These are phyloP conservation scores for Vachellia collinsii DNA, from an alignment of 306 rosid species.

Conservation along the genomic window DNA sequence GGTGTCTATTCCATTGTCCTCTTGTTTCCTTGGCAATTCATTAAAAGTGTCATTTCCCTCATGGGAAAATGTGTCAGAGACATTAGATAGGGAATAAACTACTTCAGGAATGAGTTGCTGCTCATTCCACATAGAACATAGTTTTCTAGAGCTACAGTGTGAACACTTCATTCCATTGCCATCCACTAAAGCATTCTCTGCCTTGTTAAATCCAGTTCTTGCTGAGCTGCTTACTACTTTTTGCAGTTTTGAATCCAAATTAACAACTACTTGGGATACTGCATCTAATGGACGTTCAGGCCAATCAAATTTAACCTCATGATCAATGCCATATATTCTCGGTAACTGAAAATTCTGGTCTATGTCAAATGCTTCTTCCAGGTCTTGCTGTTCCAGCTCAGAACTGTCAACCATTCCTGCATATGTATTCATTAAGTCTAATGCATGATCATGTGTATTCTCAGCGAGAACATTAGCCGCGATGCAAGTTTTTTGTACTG, in stretches of 20 bases:
- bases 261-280: slow-evolving; percentile 49
- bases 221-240: slow-evolving; percentile 71
- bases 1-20: slow-evolving; percentile 21
- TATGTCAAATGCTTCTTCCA: slow-evolving; percentile 39
- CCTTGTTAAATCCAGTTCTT: slow-evolving; percentile 54
- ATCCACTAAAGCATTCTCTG: slow-evolving; percentile 45
- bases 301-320: slow-evolving; percentile 69
- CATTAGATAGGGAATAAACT: slow-evolving; percentile 49
- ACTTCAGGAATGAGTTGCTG: slow-evolving; percentile 47
- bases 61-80: slow-evolving; percentile 49
- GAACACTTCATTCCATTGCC: slow-evolving; percentile 53
- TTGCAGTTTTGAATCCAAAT: slow-evolving; percentile 61
- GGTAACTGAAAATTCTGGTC: slow-evolving; percentile 50
- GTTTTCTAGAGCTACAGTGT: slow-evolving; percentile 66
- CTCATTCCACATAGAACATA: slow-evolving; percentile 52
- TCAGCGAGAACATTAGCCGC: slow-evolving; percentile 57
- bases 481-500: slow-evolving; percentile 56
- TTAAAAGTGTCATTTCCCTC: slow-evolving; percentile 61
- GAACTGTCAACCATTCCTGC: slow-evolving; percentile 34
- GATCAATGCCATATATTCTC: slow-evolving; percentile 63
- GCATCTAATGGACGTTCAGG: slow-evolving; percentile 80
- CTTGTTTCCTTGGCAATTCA: slow-evolving; percentile 47
- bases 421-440: slow-evolving; percentile 39
- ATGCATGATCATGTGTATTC: slow-evolving; percentile 44
- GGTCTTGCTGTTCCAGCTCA: slow-evolving; percentile 45